Percentiles rank a stretch among this genome's conserved stretches.
Evolutionary conservation across 176 grass and related monocot genomes (phyloP).

Genomic region (Metroxylon sagu): DNA sequence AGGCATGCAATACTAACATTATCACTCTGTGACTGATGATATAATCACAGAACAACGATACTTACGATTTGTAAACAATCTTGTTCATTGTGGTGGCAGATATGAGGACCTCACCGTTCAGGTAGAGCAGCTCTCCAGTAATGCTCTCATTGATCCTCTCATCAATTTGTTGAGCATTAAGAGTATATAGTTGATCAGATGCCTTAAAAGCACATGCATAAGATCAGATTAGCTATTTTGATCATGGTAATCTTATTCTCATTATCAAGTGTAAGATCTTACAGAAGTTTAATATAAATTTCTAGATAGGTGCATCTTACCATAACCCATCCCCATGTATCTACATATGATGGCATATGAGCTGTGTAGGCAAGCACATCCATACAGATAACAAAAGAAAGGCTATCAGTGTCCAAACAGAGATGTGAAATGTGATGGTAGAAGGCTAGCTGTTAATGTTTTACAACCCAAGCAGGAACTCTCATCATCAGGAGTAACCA

Average conservation of each 20-base stretch:
- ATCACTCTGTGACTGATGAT: no score
- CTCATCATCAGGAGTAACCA: no score
- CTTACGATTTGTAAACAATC: constrained; percentile 52
- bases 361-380: constrained; percentile 72
- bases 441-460: no score
- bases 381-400: neutral
- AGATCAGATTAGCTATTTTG: no score
- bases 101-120: constrained; percentile 55
- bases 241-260: no score
- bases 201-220: constrained; percentile 26
- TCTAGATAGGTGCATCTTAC: constrained; percentile 15
- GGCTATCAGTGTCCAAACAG: no score
- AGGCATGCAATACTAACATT: no score
- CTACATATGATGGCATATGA: constrained; percentile 70
- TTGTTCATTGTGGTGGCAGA: constrained; percentile 77
- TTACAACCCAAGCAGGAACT: no score
- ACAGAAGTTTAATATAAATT: no score
- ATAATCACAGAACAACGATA: neutral
- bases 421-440: no score
- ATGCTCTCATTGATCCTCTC: constrained; percentile 42
- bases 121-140: constrained; percentile 44
- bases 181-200: constrained; percentile 58
- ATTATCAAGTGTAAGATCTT: no score
- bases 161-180: constrained; percentile 46
- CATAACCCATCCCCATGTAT: constrained; percentile 92